Evolutionary conservation across 2,329 filamentous ascomycete genomes (phyloP), one percentile per base, ranked within the genome.

Genomic region (Aschersonia sp.): DNA sequence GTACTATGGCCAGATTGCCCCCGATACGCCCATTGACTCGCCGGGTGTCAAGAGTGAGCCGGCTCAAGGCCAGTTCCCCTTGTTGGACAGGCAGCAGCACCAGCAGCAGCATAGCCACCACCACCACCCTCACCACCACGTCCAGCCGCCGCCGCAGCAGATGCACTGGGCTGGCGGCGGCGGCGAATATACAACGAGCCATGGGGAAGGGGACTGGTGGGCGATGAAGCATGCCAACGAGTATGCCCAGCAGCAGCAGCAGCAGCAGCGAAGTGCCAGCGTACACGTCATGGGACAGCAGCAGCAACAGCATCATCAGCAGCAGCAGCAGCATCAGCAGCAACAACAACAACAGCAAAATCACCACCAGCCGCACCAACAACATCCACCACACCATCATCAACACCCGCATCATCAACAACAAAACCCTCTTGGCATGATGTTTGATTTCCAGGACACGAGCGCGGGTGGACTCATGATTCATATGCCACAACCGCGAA

Each of bases 401-500:
- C 61, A 29, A 55, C 54, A 9, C 7, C 9, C 40, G 7, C 40
- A 42, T 22, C 55, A 59, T 42, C 58, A 63, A 32, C 58, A 63
- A 32, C 62, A 60, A 46, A 8, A 37, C 12, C 35, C 35, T 8
- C 8, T 37, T 70, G 41, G 56, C 64, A 0, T 70, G 68, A 66
- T 69, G 43, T 69, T 67, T 51, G 58, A 55, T 10, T 42, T 50
- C 6, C 49, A 63, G 50, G 60, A 63, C 42, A 55, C 60, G 44
- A 59, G 57, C 51, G 53, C 55, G 10, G 54, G 58, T 30, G 70
- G 70, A 1, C 68, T 76, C 49, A 71, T 74, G 69, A 72, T 77
- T 49, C 70, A 76, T 54, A 73, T 75, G 71, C 72, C 71, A 14
- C 71, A 72, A 50, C 66, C 70, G 4, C 68, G 55, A 30, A 54